phyloP scores from a whole-genome alignment of 192 early-diverging fungal species.

The Entomortierella parvispora region DNA sequence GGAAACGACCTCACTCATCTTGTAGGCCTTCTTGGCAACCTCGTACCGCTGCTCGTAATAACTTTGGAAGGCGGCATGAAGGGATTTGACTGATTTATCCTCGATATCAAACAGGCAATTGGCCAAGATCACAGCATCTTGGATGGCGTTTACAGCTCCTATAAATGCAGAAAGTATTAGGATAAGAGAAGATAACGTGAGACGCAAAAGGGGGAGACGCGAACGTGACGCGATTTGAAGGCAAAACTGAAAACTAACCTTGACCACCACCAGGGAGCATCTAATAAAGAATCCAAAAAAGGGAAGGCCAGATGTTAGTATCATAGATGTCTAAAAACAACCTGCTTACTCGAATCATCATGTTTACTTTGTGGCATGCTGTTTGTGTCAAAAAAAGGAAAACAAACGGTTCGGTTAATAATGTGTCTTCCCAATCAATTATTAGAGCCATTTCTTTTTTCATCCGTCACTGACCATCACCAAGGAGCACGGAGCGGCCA shows the following conservation, averaged over 20 bases:
- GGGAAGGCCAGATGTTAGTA: too few species aligned
- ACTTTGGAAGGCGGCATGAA: slow-evolving; percentile 5
- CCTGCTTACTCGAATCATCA: neutral
- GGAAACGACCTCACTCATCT: neutral
- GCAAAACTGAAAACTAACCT: too few species aligned
- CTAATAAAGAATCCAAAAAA: neutral
- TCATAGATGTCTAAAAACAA: too few species aligned
- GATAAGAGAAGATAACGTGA: too few species aligned
- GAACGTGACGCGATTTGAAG: too few species aligned
- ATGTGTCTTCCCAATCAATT: too few species aligned
- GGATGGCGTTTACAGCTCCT: slow-evolving; percentile 20
- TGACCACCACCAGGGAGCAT: neutral
- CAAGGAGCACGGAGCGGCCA: slow-evolving; percentile 19
- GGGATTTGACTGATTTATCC: neutral
- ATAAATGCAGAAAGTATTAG: too few species aligned
- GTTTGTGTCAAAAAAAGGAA: too few species aligned
- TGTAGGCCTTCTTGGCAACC: neutral
- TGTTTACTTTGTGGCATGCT: neutral
- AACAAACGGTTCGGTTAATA: too few species aligned
- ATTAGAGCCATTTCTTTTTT: too few species aligned
- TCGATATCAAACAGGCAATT: slow-evolving; percentile 16
- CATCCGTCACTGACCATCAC: slow-evolving; percentile 4
- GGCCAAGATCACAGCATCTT: slow-evolving; percentile 21
- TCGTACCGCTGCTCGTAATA: slow-evolving; percentile 11
- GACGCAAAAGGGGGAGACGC: too few species aligned